Base-by-base conservation (phyloP, 2,329 filamentous ascomycete species). In the Elsinoe fawcettii region DNA sequence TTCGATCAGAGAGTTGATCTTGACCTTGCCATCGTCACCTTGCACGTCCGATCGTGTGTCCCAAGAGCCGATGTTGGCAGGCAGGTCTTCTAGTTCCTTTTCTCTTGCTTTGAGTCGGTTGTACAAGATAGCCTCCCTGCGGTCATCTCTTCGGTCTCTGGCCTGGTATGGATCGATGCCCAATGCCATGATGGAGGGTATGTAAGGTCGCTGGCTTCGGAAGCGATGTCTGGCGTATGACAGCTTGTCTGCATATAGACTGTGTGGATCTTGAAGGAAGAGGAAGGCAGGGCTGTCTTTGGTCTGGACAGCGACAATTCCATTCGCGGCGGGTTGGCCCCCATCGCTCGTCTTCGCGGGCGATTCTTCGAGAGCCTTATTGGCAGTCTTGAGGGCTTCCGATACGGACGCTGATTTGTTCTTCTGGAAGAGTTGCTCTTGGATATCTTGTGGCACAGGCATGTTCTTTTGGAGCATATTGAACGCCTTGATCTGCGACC, bases 1-100 rank as follows among this genome's bases (percentile, higher is more conserved):
- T 75, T 99, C 93, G 59, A 99, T 96, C 63, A 96, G 79, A 22
- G 91, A 88, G 70, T 92, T 91, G 55, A 90, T 75, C 75, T 96
- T 97, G 51, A 95, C 74, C 1, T 84, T 83, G 63, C 95, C 89
- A 63, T 96, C 90, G 20, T 86, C 80, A 22, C 85, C 82, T 1
- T 79, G 67, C 63, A 86, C 81, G 59, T 88, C 86, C 7, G 83
- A 83, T 64, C 80, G 81, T 0, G 86, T 83, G 66, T 97, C 90
- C 87, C 90, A 95, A 51, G 89, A 87, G 27, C 86, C 88, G 51
- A 96, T 78, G 66, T 95, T 96, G 32, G 88, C 90, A 14, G 90
- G 88, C 16, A 96, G 75, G 27, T 85, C 82, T 68, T 90, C 91
- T 23, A 99, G 76, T 69, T 97, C 90, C 8, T 84, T 78, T 68